Evolutionary conservation across 2,329 filamentous ascomycete species (phyloP), one percentile per base, ranked within the genome.

Genomic region (Pseudofabraea citricarpa): DNA sequence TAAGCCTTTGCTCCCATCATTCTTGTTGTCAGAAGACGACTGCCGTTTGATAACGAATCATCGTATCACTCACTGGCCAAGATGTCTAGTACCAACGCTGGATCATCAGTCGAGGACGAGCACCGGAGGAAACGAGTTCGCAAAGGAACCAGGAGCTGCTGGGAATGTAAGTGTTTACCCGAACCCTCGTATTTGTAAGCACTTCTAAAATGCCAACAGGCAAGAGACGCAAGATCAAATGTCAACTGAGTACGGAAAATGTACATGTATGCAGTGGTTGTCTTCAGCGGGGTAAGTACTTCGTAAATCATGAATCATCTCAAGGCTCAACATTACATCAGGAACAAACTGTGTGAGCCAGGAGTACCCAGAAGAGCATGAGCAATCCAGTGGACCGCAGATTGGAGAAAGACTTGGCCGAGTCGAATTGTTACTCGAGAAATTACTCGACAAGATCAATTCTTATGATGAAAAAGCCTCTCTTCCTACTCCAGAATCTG

Each of bases 111-210:
- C 27, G 53, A 52, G 31, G 55, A 46, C 9, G 58, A 57, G 18
- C 53, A 51, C 16, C 56, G 52, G 16, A 50, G 53, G 36, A 60
- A 61, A 36, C 51, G 57, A 37, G 47, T 60, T 6, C 44, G 59
- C 9, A 79, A 77, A 41, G 76, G 76, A n/a, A 79, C 76, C 0
- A 65, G 61, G 21, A 77, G 73, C 44, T 79, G 76, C 56, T 79
- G 75, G 74, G 74, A 78, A 50, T 80, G 76, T 65, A 75, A 75
- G 57, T 18, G 7, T 12, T 4, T n/a, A 24, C 19, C 16, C 13
- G 16, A 20, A 15, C 21, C 23, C 20, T 21, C 12, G 8, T 29
- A 24, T n/a, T n/a, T n/a, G 9, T 22, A 21, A 37, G 18, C 35
- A 9, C 19, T 15, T 19, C 16, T 23, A 27, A 36, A 32, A 15